A percentile compares a stretch with the other conserved stretches of the same genome.
These are phyloP conservation scores for Uncinocarpus reesii DNA, from an alignment of 2,329 filamentous ascomycete genomes.

Conservation along the genomic window DNA sequence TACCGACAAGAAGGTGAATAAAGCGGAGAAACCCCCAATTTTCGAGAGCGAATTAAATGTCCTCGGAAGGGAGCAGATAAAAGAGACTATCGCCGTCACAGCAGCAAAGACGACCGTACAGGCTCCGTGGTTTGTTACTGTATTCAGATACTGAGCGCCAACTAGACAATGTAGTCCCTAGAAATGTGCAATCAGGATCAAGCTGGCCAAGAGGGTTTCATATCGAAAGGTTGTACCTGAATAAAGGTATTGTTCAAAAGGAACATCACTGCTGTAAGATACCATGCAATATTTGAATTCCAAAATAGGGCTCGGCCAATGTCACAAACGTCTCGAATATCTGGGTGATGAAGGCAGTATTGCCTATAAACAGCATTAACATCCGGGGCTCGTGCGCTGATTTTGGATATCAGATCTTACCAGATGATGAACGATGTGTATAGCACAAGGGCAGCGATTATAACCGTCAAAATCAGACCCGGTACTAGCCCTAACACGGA, in stretches of 20 bases:
- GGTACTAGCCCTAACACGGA: slow-evolving; percentile 77
- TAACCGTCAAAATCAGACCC: slow-evolving; percentile 69
- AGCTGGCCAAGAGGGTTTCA: background rate
- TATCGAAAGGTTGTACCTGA: slow-evolving; percentile 42
- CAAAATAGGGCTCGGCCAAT: slow-evolving; percentile 93
- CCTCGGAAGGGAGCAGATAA: slow-evolving; percentile 67
- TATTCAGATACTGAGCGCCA: slow-evolving; percentile 80
- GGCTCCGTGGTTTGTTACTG: slow-evolving; percentile 60
- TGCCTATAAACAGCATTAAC: slow-evolving; percentile 50
- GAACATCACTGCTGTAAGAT: slow-evolving; percentile 70
- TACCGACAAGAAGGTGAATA: slow-evolving; percentile 85
- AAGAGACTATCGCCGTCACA: slow-evolving; percentile 64
- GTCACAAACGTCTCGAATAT: slow-evolving; percentile 86
- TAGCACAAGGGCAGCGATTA: slow-evolving; percentile 66
- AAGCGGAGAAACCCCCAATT: slow-evolving; percentile 65
- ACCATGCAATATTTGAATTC: slow-evolving; percentile 64
- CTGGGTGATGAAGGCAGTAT: slow-evolving; percentile 81
- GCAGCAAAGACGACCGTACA: slow-evolving; percentile 74
- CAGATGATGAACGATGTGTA: slow-evolving; percentile 66
- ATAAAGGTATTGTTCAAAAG: slow-evolving; percentile 90
- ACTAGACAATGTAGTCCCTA: slow-evolving; percentile 71
- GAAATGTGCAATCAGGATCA: slow-evolving; percentile 1
- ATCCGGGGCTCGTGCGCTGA: slow-evolving; percentile 19
- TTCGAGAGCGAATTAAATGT: slow-evolving; percentile 75
- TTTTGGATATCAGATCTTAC: slow-evolving; percentile 30